Evolutionary conservation across 805 yeast species (phyloP).

Genomic region (Torulaspora indica): DNA sequence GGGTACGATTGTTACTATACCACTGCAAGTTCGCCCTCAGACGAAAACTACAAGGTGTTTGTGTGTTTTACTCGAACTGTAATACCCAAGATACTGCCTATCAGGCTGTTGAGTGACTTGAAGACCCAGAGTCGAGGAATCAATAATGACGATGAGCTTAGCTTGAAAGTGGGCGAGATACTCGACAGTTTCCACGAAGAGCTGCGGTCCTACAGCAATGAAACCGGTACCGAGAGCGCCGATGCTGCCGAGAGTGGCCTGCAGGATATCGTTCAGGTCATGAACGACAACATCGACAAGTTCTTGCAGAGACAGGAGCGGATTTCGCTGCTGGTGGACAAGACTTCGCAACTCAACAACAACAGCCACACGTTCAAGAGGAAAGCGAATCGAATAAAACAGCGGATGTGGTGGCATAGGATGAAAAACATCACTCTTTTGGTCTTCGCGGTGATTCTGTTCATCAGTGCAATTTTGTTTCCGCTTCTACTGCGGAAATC

Average conservation of each 20-base stretch:
- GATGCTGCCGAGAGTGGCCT: constrained; percentile 31
- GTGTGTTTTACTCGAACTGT: constrained; percentile 28
- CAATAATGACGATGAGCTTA: constrained; percentile 24
- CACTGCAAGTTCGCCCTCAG: constrained; percentile 13
- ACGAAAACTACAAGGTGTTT: constrained; percentile 15
- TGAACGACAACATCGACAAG: constrained; percentile 38
- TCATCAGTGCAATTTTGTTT: constrained; percentile 24
- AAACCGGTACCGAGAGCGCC: constrained; percentile 18
- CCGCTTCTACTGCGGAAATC: constrained; percentile 8
- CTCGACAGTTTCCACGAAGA: constrained; percentile 32
- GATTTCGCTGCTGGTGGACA: constrained; percentile 65
- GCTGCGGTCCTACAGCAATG: constrained; percentile 24
- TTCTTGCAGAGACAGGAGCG: constrained; percentile 76
- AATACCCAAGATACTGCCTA: constrained; percentile 33
- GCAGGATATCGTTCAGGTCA: constrained; percentile 32
- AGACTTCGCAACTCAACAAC: constrained; percentile 67
- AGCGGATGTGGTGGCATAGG: constrained; percentile 68
- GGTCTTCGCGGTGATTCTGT: constrained; percentile 23
- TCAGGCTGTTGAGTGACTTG: constrained; percentile 32
- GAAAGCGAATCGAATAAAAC: constrained; percentile 56
- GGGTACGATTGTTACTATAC: constrained; percentile 36
- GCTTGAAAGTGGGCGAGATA: constrained; percentile 25
- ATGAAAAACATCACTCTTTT: constrained; percentile 35
- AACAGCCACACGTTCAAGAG: constrained; percentile 66
- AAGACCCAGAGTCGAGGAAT: constrained; percentile 21